Evolutionary conservation across 768 basidiomycete genomes (phyloP), one percentile per base, ranked within the genome.

Genomic region (Pulveroboletus ravenelii): DNA sequence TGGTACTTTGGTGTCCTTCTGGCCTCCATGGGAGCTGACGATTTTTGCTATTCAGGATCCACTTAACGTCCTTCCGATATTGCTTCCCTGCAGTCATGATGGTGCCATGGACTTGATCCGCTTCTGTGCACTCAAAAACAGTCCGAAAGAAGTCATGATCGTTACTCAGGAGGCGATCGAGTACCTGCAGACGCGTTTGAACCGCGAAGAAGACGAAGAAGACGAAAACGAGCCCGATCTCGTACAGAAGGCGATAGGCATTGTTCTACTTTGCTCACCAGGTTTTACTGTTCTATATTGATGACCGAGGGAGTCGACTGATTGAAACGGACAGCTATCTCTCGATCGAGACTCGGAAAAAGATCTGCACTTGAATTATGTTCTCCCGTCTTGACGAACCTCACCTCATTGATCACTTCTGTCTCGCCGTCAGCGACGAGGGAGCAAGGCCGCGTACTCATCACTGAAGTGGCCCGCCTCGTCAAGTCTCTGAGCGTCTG

Each of bases 111-210:
- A 63, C 23, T n/a, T 78, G 23, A 54, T 76, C 14, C 55, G 48
- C n/a, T 20, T 59, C 13, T 66, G 75, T 25, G 66, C 66, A 3
- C 42, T 53, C 35, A 45, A 61, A 3, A 57, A 56, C 13, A 77
- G 65, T 45, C 67, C 71, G 0, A 78, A 77, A 51, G 76, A 78
- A 55, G 53, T 71, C 20, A 44, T 75, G 36, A 70, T 78, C 43
- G 72, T 72, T 2, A 41, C 69, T 15, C 73, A 76, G 44, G 77
- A 75, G 54, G 56, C 55, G 6, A 48, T 71, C 29, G 77, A 75
- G 52, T 50, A 48, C 25, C 41, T 77, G 18, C 55, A 60, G 23
- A 47, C 41, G 5, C 37, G 14, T 47, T 23, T 51, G 35, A 46
- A 59, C 47, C 45, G 47, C 20, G 56, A 57, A 12, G 60, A 56